Evolutionary conservation across 2,329 filamentous ascomycete genomes (phyloP), one percentile per base, ranked within the genome.

Genomic region (Sclerotinia minor): DNA sequence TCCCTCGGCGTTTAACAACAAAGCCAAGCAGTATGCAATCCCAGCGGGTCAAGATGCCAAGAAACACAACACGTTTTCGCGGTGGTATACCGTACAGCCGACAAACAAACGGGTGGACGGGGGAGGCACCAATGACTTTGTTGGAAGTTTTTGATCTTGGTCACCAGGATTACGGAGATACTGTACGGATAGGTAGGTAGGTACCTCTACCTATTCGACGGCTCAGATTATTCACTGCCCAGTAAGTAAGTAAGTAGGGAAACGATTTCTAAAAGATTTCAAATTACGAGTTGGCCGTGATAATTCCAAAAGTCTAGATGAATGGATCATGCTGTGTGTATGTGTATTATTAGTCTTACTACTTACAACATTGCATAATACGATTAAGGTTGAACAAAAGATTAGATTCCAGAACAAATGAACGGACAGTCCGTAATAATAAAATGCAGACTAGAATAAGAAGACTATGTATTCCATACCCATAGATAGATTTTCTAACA

Each of bases 381-480:
- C 38, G 38, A 41, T 41, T 5, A 41, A 41, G 13, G 11, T 41
- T 15, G 35, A 38, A 38, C 13, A 13, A 38, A 38, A 11, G 35
- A 38, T 41, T 41, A 15, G 55, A 44, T 49, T 60, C 58, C 44
- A 60, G 58, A 60, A 50, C 58, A 35, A 50, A 17, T 38, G 44
- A 38, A 50, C 58, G 58, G 45, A 61, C 32, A 49, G 58, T 9
- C 44, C 58, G 58, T 13, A n/a, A n/a, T n/a, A n/a, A n/a, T n/a
- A 5, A 21, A 47, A 13, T 38, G 1, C 38, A 38, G 38, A 38
- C 38, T 35, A 35, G 35, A 35, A 9, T 35, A 35, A 29, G 29
- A 29, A 29, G 5, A 9, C 35, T 6, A n/a, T n/a, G 1, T 32
- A 32, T 6, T 32, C 7, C 32, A 6, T 32, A 32, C 32, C 32